phyloP scores from a whole-genome alignment of 805 yeast genomes.

The Candida ficus region DNA sequence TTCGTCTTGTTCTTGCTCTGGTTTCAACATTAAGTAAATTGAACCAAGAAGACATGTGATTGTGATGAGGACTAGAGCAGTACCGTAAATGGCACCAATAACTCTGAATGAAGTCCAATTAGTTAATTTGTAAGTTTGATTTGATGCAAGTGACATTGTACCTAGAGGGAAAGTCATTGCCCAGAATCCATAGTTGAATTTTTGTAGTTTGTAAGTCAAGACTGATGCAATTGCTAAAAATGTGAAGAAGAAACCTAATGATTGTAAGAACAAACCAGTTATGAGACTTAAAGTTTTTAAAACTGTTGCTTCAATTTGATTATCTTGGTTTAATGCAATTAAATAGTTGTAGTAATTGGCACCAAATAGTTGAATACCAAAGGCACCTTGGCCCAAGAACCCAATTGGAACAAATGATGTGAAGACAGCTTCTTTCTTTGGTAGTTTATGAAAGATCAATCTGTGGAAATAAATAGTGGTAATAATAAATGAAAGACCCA shows the following conservation, averaged over 20 bases:
- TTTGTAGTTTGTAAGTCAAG: slow-evolving; percentile 26
- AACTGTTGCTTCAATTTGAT: slow-evolving; percentile 24
- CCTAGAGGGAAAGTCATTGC: slow-evolving; percentile 89
- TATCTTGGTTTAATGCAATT: slow-evolving; percentile 15
- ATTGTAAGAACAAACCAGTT: slow-evolving; percentile 39
- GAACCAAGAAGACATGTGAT: slow-evolving; percentile 8
- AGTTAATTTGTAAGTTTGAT: slow-evolving; percentile 43
- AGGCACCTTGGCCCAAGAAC: slow-evolving; percentile 81
- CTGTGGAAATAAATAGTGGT: slow-evolving; percentile 57
- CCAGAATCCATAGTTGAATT: slow-evolving; percentile 63
- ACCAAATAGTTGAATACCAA: slow-evolving; percentile 55
- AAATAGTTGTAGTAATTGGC: slow-evolving; percentile 30
- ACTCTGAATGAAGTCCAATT: slow-evolving; percentile 56
- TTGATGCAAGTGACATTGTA: slow-evolving; percentile 62
- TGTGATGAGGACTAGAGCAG: neutral
- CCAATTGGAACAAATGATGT: slow-evolving; percentile 80
- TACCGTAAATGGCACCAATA: slow-evolving; percentile 56
- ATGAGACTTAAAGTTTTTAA: slow-evolving; percentile 33
- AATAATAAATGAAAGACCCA: slow-evolving; percentile 51
- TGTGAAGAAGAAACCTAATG: slow-evolving; percentile 58
- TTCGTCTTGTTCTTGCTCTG: neutral
- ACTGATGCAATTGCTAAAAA: slow-evolving; percentile 35
- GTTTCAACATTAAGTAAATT: slow-evolving; percentile 1
- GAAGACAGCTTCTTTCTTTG: slow-evolving; percentile 49
- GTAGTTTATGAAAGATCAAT: slow-evolving; percentile 52